A percentile compares a stretch with the other conserved stretches of the same genome.
Conservation (phyloP, 768 basidiomycete species). For the Ramaria rubella region DNA sequence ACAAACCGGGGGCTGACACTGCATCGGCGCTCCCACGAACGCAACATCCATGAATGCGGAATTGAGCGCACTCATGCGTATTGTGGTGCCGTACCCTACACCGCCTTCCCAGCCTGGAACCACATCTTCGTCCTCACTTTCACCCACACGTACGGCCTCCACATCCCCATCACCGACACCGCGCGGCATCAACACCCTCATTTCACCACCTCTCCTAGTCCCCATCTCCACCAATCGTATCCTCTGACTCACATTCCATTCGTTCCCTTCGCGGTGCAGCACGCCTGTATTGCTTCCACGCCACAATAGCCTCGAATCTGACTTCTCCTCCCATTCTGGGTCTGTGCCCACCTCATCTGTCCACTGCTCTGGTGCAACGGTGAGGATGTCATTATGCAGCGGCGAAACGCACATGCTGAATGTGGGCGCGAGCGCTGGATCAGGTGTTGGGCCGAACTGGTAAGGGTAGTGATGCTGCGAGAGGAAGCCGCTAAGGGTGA, state of each 20-base stretch:
- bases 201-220: slow-evolving; percentile 35
- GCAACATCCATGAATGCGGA: slow-evolving; percentile 56
- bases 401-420: slow-evolving; percentile 47
- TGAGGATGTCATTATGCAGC: slow-evolving; percentile 51
- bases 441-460: slow-evolving; percentile 38
- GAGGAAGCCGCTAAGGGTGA: slow-evolving; percentile 45
- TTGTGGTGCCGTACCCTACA: neutral
- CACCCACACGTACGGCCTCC: no score
- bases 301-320: slow-evolving; percentile 60
- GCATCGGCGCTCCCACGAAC: slow-evolving; percentile 40
- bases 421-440: slow-evolving; percentile 37
- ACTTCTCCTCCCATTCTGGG: slow-evolving; percentile 58
- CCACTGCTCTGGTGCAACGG: slow-evolving; percentile 44
- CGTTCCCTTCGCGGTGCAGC: slow-evolving; percentile 29
- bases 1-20: slow-evolving; percentile 41
- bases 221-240: slow-evolving; percentile 38
- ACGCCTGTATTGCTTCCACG: slow-evolving; percentile 72
- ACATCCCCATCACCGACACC: slow-evolving; percentile 23
- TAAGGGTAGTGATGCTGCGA: slow-evolving; percentile 26
- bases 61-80: slow-evolving; percentile 30
- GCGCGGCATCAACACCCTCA: slow-evolving; percentile 33
- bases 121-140: no score
- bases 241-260: slow-evolving; percentile 49
- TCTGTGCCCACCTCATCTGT: slow-evolving; percentile 41
- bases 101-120: slow-evolving; percentile 24